Evolutionary conservation across 192 early-diverging fungal species (phyloP).

Genomic region (Dissophora globulifera): DNA sequence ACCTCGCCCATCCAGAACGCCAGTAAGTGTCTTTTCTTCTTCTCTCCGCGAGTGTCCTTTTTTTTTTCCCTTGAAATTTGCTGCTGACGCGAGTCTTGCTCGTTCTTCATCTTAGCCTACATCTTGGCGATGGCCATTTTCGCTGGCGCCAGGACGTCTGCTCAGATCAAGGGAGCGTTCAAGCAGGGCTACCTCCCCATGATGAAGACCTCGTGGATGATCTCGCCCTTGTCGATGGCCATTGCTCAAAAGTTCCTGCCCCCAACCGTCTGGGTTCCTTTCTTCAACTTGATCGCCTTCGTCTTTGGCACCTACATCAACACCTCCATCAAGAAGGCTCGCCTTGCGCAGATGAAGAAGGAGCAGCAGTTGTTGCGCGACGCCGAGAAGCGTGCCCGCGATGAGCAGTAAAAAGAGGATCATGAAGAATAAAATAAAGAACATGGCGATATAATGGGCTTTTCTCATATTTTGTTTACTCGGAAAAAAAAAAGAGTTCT

Average conservation of each 20-base stretch:
- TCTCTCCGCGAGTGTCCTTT: not conserved
- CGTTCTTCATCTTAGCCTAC: slow-evolving; percentile 67
- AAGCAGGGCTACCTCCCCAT: slow-evolving; percentile 71
- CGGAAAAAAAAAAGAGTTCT: too few species aligned
- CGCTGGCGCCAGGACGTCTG: slow-evolving; percentile 71
- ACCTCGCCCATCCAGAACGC: slow-evolving; percentile 89
- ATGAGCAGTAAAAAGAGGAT: slow-evolving; percentile 29
- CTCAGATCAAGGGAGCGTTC: slow-evolving; percentile 65
- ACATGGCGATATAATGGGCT: too few species aligned
- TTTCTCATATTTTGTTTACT: too few species aligned
- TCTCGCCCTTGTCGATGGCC: slow-evolving; percentile 82
- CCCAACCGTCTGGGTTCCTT: slow-evolving; percentile 88
- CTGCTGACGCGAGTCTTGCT: too few species aligned
- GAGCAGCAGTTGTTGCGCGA: slow-evolving; percentile 57
- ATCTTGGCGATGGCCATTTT: slow-evolving; percentile 85
- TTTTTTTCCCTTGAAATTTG: not conserved
- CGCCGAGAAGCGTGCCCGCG: slow-evolving; percentile 52
- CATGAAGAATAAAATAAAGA: too few species aligned
- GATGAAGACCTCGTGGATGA: slow-evolving; percentile 86
- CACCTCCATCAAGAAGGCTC: slow-evolving; percentile 76
- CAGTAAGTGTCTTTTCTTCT: slow-evolving; percentile 55
- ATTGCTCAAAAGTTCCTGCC: slow-evolving; percentile 82
- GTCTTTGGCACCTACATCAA: slow-evolving; percentile 81
- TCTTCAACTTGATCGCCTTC: slow-evolving; percentile 90
- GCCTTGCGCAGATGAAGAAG: slow-evolving; percentile 54